Percentiles rank a stretch among this genome's conserved stretches.
These are phyloP conservation scores for Metarhizium album DNA, from an alignment of 2,329 filamentous ascomycete species.

Conservation along the genomic window DNA sequence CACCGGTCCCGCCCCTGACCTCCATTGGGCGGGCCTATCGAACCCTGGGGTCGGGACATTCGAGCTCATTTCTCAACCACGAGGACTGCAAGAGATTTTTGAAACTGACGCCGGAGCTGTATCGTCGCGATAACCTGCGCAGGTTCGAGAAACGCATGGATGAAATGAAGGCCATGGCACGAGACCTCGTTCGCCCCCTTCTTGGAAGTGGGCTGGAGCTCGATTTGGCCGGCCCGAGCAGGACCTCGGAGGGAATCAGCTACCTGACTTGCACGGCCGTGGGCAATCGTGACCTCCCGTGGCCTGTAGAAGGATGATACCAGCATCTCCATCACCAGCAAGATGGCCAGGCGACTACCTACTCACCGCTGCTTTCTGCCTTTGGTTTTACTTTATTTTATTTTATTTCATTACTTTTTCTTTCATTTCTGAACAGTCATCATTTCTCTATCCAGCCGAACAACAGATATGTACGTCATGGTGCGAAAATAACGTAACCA, in stretches of 20 bases:
- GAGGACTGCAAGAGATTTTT: conserved; percentile 88
- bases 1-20: conserved; percentile 37
- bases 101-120: conserved; percentile 70
- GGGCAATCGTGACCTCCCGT: conserved; percentile 38
- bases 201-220: conserved; percentile 80
- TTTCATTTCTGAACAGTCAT: not conserved
- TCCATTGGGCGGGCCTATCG: conserved; percentile 66
- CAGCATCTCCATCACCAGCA: not conserved
- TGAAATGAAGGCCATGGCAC: conserved; percentile 75
- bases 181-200: conserved; percentile 72
- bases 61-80: conserved; percentile 59
- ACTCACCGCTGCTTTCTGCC: not conserved
- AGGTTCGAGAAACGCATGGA: conserved; percentile 81
- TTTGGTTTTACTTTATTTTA: not conserved
- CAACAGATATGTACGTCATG: not conserved
- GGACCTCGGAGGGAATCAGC: conserved; percentile 30
- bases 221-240: conserved; percentile 43
- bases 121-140: conserved; percentile 75
- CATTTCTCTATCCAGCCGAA: not conserved
- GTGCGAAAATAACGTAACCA: not conserved
- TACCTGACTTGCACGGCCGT: conserved; percentile 43
- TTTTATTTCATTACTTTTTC: conserved; percentile 1
- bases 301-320: conserved; percentile 29
- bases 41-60: conserved; percentile 53
- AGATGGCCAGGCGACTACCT: not conserved